Conservation (phyloP, 176 grass and related monocot genomes). For the Chloris gayana region DNA sequence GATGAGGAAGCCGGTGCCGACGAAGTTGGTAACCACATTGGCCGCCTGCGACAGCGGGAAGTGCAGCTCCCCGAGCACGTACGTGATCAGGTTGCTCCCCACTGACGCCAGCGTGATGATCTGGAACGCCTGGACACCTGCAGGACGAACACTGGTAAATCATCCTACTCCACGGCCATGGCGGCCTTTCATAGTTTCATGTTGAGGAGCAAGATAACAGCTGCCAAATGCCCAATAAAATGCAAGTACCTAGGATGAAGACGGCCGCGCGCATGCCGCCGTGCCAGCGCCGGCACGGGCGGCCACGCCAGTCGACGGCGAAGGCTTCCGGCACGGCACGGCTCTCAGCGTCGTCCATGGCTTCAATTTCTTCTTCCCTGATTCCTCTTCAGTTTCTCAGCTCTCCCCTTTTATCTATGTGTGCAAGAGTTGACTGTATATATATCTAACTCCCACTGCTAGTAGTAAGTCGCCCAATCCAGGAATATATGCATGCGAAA, state of each 20-base stretch:
- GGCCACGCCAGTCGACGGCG: background rate
- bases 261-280: background rate
- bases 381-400: too few relatives aligned
- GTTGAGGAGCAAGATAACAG: background rate
- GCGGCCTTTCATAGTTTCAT: background rate
- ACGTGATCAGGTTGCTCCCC: constrained; percentile 96
- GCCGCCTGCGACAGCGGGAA: constrained; percentile 79
- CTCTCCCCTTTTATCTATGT: background rate
- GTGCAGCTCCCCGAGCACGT: constrained; percentile 95
- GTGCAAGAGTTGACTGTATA: background rate
- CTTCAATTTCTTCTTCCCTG: background rate
- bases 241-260: background rate
- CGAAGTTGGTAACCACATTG: constrained; percentile 92
- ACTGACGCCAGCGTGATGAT: constrained; percentile 96
- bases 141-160: background rate
- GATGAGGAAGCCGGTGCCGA: constrained; percentile 83
- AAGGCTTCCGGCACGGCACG: background rate
- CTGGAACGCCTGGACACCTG: constrained; percentile 87
- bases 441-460: background rate
- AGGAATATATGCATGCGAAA: too few relatives aligned
- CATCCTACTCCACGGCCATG: too few relatives aligned
- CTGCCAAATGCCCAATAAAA: background rate
- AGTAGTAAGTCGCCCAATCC: background rate
- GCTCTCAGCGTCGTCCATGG: background rate
- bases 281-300: background rate